These are phyloP conservation scores for Gossypium lobatum DNA, from an alignment of 441 rosid species.

Conservation along the genomic window DNA sequence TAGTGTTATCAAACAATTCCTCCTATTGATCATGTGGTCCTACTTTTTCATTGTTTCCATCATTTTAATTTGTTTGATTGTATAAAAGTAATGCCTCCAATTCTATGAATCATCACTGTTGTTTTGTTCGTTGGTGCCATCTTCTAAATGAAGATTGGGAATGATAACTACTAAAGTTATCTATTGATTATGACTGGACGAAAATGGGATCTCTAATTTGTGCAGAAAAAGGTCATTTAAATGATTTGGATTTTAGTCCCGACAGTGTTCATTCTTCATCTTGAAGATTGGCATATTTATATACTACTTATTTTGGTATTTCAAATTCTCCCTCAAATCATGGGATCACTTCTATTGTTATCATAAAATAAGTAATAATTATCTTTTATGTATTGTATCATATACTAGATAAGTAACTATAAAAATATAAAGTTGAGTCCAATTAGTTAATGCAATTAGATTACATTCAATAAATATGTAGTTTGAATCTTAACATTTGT, in stretches of 20 bases:
- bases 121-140: not conserved
- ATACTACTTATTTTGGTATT: not conserved
- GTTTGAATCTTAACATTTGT: too few relatives aligned
- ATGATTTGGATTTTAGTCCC: not conserved
- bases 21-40: not conserved
- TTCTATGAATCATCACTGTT: not conserved
- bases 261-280: not conserved
- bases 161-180: not conserved
- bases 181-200: not conserved
- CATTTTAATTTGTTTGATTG: not conserved
- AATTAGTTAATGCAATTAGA: too few relatives aligned
- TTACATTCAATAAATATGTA: too few relatives aligned
- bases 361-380: not conserved
- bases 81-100: not conserved
- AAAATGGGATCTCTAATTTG: too few relatives aligned
- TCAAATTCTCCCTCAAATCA: not conserved
- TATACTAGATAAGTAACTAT: not conserved
- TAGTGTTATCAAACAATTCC: too few relatives aligned
- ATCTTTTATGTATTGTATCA: not conserved
- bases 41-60: not conserved
- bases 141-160: constrained; percentile 1
- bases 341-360: not conserved
- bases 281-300: not conserved
- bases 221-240: not conserved
- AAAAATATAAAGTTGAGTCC: too few relatives aligned